Evolutionary conservation across 1,284 basidiomycete species (phyloP).

Genomic region (Entoloma clypeatum): DNA sequence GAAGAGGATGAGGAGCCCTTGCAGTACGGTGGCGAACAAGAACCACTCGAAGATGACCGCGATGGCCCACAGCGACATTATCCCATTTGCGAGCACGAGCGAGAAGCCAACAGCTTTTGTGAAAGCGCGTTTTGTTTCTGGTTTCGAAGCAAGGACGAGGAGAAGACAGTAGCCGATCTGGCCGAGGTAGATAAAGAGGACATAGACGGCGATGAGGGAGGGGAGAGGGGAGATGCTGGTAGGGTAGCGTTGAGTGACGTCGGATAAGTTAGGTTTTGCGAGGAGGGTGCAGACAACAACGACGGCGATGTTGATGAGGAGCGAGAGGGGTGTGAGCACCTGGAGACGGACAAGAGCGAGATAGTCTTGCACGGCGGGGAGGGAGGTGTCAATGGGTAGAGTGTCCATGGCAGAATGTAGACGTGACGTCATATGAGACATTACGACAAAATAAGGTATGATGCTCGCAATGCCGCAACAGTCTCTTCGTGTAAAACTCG

Average conservation of each 20-base stretch:
- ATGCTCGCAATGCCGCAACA: too few relatives aligned
- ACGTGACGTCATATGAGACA: conserved; percentile 5
- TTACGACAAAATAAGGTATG: too few relatives aligned
- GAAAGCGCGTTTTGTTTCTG: conserved; percentile 75
- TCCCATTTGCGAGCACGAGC: conserved; percentile 77
- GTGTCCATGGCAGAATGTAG: conserved; percentile 36
- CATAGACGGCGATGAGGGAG: conserved; percentile 62
- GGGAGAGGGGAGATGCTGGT: conserved; percentile 72
- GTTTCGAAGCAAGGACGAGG: conserved; percentile 65
- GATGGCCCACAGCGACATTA: conserved; percentile 82
- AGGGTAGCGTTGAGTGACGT: conserved; percentile 42
- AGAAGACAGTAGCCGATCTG: conserved; percentile 81
- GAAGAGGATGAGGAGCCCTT: conserved; percentile 55
- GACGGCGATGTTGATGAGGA: conserved; percentile 65
- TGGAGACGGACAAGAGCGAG: conserved; percentile 62
- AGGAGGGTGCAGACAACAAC: conserved; percentile 54
- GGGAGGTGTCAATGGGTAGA: conserved; percentile 46
- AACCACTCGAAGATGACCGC: conserved; percentile 72
- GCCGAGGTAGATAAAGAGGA: conserved; percentile 54
- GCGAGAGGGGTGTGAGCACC: conserved; percentile 73
- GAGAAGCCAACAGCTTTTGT: conserved; percentile 76
- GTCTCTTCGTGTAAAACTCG: too few relatives aligned
- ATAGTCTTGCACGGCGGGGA: conserved; percentile 53
- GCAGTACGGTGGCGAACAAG: conserved; percentile 54
- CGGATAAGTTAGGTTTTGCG: conserved; percentile 52